Evolutionary conservation across 2,329 filamentous ascomycete genomes (phyloP).

Genomic region (Pseudogymnoascus sp.): DNA sequence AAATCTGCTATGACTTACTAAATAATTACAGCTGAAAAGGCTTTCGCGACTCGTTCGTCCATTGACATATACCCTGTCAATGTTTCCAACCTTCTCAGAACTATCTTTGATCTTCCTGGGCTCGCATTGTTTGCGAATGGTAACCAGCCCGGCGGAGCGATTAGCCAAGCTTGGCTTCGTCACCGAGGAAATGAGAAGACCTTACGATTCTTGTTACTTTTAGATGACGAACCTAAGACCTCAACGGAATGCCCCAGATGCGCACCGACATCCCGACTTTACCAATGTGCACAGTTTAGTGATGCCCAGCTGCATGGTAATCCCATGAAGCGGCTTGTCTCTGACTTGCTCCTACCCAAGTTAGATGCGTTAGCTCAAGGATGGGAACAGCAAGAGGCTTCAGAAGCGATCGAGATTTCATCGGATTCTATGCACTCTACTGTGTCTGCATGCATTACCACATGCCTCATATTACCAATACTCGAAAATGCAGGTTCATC

Average conservation of each 20-base stretch:
- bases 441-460: slow-evolving; percentile 24
- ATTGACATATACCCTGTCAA: slow-evolving; percentile 58
- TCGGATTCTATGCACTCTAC: slow-evolving; percentile 25
- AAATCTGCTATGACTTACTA: slow-evolving; percentile 12
- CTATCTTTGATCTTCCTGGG: slow-evolving; percentile 52
- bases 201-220: slow-evolving; percentile 49
- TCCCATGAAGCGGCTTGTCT: slow-evolving; percentile 24
- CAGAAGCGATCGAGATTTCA: slow-evolving; percentile 23
- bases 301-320: slow-evolving; percentile 21
- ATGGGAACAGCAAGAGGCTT: slow-evolving; percentile 22
- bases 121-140: slow-evolving; percentile 12
- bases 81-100: slow-evolving; percentile 61
- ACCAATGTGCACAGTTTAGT: not conserved
- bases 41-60: slow-evolving; percentile 59
- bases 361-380: slow-evolving; percentile 21
- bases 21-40: slow-evolving; percentile 51
- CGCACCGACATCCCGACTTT: not conserved
- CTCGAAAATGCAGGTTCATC: slow-evolving; percentile 16
- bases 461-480: slow-evolving; percentile 22
- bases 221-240: slow-evolving; percentile 29
- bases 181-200: slow-evolving; percentile 35
- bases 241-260: slow-evolving; percentile 19
- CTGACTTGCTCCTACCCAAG: slow-evolving; percentile 27
- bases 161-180: slow-evolving; percentile 29
- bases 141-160: slow-evolving; percentile 21